Evolutionary conservation across 352 stramenopile genomes (phyloP), one percentile per base, ranked within the genome.

Genomic region (Phytopythium kandeliae): DNA sequence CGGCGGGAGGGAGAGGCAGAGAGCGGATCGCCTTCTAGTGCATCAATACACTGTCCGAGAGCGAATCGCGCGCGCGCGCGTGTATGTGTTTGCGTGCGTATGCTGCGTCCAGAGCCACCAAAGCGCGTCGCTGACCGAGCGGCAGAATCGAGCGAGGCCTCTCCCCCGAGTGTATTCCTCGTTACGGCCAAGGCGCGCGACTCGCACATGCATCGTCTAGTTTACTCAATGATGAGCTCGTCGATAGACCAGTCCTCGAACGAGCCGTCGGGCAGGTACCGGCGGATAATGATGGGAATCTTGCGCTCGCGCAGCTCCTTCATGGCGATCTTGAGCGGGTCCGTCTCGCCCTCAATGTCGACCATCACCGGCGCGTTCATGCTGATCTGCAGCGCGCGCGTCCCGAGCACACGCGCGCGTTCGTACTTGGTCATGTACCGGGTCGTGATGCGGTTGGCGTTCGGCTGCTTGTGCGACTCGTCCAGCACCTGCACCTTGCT

Each of bases 351-450:
- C 55, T 98, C 92, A 67, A 99, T 90, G 71, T 98, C 78, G 44
- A 95, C 93, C 90, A 98, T 97, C 41, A 97, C 89, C 0, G 94
- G 94, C 22, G 94, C 94, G 59, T 98, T 98, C 93, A 98, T 98
- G 54, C 87, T 98, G 65, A 99, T 99, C 80, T 99, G 97, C 34
- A 99, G 77, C 38, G 97, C 97, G 17, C 97, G 78, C 50, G 97
- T 99, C 33, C 97, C 97, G 17, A 99, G 71, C 48, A 99, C 96
- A 34, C 97, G 86, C 16, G 97, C 97, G 55, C 92, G 77, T 70
- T 99, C 97, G 75, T 99, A 99, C 81, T 99, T 99, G 46, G 97
- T 99, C 80, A 99, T 97, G 80, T 99, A 99, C 36, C 86, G 77
- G 10, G 96, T 99, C 24, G 97, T 99, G 57, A 98, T 97, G 57